Evolutionary conservation across 1,284 basidiomycete genomes (phyloP).

Genomic region (Psilocybe mexicana): DNA sequence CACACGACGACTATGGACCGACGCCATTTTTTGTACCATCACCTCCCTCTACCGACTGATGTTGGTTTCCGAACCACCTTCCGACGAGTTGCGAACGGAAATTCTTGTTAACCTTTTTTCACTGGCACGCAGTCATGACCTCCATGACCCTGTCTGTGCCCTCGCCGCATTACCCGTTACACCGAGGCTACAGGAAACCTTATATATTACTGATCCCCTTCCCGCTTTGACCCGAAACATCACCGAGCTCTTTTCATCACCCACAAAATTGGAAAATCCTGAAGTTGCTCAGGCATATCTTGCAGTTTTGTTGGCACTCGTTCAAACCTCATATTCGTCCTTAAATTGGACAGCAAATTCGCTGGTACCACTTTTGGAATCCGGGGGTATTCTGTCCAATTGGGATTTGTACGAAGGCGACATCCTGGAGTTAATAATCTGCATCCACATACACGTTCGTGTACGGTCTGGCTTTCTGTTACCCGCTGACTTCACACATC

Average conservation of each 20-base stretch:
- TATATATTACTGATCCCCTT: slow-evolving; percentile 12
- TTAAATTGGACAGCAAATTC: slow-evolving; percentile 13
- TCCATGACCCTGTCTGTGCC: slow-evolving; percentile 11
- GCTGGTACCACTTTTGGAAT: slow-evolving; percentile 10
- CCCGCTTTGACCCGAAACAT: slow-evolving; percentile 12
- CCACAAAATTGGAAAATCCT: slow-evolving; percentile 4
- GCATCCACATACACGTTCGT: slow-evolving; percentile 14
- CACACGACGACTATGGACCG: slow-evolving; percentile 5
- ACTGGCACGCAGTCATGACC: slow-evolving; percentile 10
- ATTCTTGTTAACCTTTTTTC: slow-evolving; percentile 14
- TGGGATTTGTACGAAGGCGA: slow-evolving; percentile 5
- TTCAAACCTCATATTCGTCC: slow-evolving; percentile 13
- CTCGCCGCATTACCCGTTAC: slow-evolving; percentile 13
- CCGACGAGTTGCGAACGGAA: slow-evolving; percentile 12
- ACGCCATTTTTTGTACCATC: background rate
- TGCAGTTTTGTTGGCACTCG: slow-evolving; percentile 11
- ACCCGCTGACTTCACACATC: slow-evolving; percentile 3
- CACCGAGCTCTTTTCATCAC: slow-evolving; percentile 5
- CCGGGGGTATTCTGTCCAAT: slow-evolving; percentile 5
- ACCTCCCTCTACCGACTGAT: slow-evolving; percentile 1
- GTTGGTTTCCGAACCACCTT: slow-evolving; percentile 9
- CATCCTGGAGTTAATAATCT: slow-evolving; percentile 11
- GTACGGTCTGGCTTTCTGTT: slow-evolving; percentile 11
- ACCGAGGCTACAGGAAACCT: slow-evolving; percentile 8
- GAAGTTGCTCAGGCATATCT: slow-evolving; percentile 12